Evolutionary conservation across 75 land plant genomes (phyloP).

Genomic region (Cupressus sempervirens): DNA sequence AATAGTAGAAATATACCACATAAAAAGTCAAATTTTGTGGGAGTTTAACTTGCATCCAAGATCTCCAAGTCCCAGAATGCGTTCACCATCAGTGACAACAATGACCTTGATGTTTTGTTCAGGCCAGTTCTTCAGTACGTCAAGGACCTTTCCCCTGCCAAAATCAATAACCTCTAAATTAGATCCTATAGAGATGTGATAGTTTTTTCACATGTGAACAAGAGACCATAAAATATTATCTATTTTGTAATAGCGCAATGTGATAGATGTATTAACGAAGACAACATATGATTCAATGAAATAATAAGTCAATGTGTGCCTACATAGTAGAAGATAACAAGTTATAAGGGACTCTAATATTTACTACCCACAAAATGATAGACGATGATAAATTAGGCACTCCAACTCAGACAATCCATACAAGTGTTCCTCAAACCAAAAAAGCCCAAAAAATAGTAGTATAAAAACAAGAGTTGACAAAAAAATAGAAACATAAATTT

Average conservation of each 20-base stretch:
- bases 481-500: background rate
- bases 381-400: too few relatives aligned
- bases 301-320: background rate
- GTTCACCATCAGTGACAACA: slow-evolving; percentile 50
- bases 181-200: background rate
- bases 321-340: background rate
- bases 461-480: background rate
- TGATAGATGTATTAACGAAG: slow-evolving; percentile 1
- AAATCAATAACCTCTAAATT: slow-evolving; percentile 1
- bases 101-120: slow-evolving; percentile 40
- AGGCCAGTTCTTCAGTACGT: slow-evolving; percentile 40
- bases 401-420: background rate
- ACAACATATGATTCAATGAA: background rate
- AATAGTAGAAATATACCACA: background rate
- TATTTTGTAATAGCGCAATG: background rate
- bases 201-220: background rate
- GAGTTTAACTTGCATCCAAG: slow-evolving; percentile 36
- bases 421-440: background rate
- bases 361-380: background rate
- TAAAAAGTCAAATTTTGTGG: background rate
- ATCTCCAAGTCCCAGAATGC: slow-evolving; percentile 45
- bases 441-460: background rate
- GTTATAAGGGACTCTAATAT: background rate
- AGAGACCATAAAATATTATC: background rate
- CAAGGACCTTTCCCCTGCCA: slow-evolving; percentile 31